Conservation (phyloP, 208 protist species). For the Plasmodiophora brassicae region DNA sequence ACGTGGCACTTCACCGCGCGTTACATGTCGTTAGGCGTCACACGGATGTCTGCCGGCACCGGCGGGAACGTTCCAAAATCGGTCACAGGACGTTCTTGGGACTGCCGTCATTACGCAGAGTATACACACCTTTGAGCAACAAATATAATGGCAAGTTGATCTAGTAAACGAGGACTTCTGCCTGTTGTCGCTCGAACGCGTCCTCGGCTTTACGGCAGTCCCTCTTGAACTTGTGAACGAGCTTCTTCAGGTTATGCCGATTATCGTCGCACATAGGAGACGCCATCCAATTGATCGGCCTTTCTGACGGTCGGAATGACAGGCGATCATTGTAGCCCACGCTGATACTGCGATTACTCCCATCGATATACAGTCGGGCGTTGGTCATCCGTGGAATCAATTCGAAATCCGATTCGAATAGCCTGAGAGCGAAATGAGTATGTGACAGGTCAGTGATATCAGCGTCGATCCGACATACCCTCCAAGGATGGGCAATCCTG, state of each 20-base stretch:
- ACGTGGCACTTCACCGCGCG: too few species aligned
- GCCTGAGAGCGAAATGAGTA: not conserved
- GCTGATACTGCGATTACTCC: not conserved
- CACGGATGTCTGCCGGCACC: too few species aligned
- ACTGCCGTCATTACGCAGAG: too few species aligned
- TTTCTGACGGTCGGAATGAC: slow-evolving; percentile 10
- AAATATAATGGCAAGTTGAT: not conserved
- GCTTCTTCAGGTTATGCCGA: not conserved
- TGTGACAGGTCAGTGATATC: not conserved
- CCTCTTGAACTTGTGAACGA: not conserved
- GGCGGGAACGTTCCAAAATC: too few species aligned
- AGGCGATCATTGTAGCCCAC: not conserved
- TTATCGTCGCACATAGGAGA: not conserved
- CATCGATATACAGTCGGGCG: slow-evolving; percentile 1
- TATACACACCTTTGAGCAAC: too few species aligned
- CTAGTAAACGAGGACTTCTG: not conserved
- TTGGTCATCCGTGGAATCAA: slow-evolving; percentile 16
- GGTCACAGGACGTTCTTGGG: too few species aligned
- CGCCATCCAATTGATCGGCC: slow-evolving; percentile 14
- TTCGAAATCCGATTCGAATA: not conserved
- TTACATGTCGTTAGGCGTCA: too few species aligned
- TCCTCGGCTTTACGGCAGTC: not conserved
- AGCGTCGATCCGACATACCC: not conserved
- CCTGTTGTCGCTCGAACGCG: not conserved
- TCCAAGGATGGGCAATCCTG: not conserved